phyloP scores from a whole-genome alignment of 352 stramenopile genomes.

The Globisporangium paroecandrum region DNA sequence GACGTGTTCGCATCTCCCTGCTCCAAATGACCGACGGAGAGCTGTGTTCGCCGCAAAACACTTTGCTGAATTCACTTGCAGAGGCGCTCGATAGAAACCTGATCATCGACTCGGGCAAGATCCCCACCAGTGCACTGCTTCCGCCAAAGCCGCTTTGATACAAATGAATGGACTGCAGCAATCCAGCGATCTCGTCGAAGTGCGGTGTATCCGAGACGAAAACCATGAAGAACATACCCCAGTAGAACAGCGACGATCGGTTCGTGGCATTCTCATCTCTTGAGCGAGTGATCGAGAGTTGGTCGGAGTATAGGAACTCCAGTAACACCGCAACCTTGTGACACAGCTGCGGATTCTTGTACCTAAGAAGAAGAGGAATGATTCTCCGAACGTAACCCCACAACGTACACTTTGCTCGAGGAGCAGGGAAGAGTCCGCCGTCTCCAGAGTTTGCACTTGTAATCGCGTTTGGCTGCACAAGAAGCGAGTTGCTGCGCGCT shows the following conservation, averaged over 20 bases:
- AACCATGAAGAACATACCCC: slow-evolving; percentile 75
- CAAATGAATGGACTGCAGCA: slow-evolving; percentile 70
- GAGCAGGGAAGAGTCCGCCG: slow-evolving; percentile 49
- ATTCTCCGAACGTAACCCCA: slow-evolving; percentile 46
- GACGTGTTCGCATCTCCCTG: slow-evolving; percentile 86
- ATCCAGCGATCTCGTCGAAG: slow-evolving; percentile 53
- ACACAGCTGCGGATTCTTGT: slow-evolving; percentile 44
- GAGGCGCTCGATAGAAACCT: slow-evolving; percentile 81
- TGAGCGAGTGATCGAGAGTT: slow-evolving; percentile 20
- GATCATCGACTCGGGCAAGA: slow-evolving; percentile 92
- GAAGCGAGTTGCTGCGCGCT: slow-evolving; percentile 60
- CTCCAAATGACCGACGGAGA: slow-evolving; percentile 95
- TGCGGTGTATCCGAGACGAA: slow-evolving; percentile 47
- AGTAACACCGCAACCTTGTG: slow-evolving; percentile 57
- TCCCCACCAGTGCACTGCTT: slow-evolving; percentile 64
- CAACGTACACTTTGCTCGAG: slow-evolving; percentile 47
- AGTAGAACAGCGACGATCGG: slow-evolving; percentile 43
- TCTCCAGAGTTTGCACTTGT: slow-evolving; percentile 14
- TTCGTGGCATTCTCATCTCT: slow-evolving; percentile 34
- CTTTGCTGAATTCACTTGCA: slow-evolving; percentile 79
- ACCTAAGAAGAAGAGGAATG: slow-evolving; percentile 48
- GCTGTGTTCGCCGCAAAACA: slow-evolving; percentile 83
- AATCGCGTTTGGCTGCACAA: slow-evolving; percentile 15
- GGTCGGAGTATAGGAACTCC: slow-evolving; percentile 56
- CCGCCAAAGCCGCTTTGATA: slow-evolving; percentile 49